Base-by-base conservation (phyloP, 441 rosid species). In the Omphalea diandra region DNA sequence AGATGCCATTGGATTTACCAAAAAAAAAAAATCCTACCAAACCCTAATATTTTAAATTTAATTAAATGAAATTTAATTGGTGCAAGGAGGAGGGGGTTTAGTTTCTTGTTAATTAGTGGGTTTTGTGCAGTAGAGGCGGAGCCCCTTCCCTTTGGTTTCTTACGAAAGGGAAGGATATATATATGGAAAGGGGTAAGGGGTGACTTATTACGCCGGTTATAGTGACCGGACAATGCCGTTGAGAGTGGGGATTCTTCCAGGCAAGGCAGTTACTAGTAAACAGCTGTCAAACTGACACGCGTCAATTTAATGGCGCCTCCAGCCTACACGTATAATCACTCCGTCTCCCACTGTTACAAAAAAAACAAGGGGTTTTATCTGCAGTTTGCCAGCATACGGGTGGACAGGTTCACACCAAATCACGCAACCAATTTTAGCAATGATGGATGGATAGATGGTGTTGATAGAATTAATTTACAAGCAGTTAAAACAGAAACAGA, bases 261-360 rank as follows among this genome's bases (percentile, higher is more conserved):
- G 87, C 73, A 78, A 83, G 81, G 84, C 86, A 81, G 91, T 85
- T 86, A 83, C 89, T 78, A 67, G 81, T 59, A 77, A 79, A 84
- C 87, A 88, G 91, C 87, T 88, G 90, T 82, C 78, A 72, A 73
- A 31, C 18, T 12, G 67, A 80, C 90, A 85, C 88, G 90, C 85
- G 89, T 82, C 87, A n/a, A 17, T 7, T 18, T 68, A 22, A 27
- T 67, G 24, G 66, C 46, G 18, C 71, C 53, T 61, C n/a, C n/a
- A n/a, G n/a, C n/a, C n/a, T n/a, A n/a, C n/a, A n/a, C n/a, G n/a
- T n/a, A n/a, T n/a, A 46, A 67, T 50, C 65, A 36, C 63, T 35
- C 73, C 27, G 60, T 20, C 67, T 41, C n/a, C 55, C 64, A 24
- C 69, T 70, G 32, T 26, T 11, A 22, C 24, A 3, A 24, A 26